phyloP scores from a whole-genome alignment of 192 early-diverging fungal genomes.

The Dispira simplex region DNA sequence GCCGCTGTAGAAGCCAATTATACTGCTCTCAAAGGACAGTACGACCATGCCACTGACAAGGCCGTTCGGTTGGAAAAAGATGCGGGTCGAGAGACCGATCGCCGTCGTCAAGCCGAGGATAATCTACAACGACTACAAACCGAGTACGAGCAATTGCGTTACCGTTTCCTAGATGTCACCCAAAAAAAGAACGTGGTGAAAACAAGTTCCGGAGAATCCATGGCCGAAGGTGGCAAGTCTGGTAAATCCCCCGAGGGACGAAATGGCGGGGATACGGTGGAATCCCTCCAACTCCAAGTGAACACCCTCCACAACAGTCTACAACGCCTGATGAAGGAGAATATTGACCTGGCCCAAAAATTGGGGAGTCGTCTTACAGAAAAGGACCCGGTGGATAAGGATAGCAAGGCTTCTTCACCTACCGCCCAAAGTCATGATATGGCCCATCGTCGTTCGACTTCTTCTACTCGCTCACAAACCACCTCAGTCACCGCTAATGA shows the following conservation, averaged over 20 bases:
- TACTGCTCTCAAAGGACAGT: neutral
- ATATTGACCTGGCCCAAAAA: neutral
- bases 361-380: no score
- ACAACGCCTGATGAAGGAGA: neutral
- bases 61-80: neutral
- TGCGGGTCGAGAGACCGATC: neutral
- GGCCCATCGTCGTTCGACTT: no score
- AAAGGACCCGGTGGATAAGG: no score
- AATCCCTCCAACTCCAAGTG: neutral
- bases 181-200: no score
- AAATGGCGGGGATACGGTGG: neutral
- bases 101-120: neutral
- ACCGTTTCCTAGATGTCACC: slow-evolving; percentile 10
- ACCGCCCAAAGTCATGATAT: no score
- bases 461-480: no score
- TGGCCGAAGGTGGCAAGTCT: no score
- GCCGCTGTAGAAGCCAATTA: slow-evolving; percentile 6
- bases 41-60: neutral
- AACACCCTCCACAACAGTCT: neutral
- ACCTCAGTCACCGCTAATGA: no score
- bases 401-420: no score
- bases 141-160: slow-evolving; percentile 11
- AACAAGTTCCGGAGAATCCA: no score
- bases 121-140: slow-evolving; percentile 3
- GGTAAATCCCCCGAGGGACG: neutral